Evolutionary conservation across 176 grass and related monocot genomes (phyloP), one percentile per base, ranked within the genome.

Genomic region (Rhynchospora pubera): DNA sequence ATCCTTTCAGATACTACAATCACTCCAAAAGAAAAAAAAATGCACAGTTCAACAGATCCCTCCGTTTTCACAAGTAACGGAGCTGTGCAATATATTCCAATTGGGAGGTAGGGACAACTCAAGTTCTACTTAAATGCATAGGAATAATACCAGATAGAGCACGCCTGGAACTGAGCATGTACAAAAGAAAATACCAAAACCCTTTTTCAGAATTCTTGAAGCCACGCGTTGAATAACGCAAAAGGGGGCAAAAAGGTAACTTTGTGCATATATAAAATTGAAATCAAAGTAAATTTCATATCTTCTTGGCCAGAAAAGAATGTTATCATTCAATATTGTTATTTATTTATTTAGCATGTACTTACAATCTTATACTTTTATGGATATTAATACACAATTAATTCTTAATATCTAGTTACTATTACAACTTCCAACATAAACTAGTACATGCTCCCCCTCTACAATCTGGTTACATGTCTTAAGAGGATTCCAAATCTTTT

Each of bases 211-310:
- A 53, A 30, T 15, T 47, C 16, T 47, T 44, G 57, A 62, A 80
- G 15, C 39, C 79, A 64, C 44, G 79, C 59, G 59, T 82, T 66
- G 79, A 82, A 65, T 34, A 64, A 53, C 58, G 24, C 47, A 82
- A 82, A 15, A 75, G 22, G 48, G 22, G 22, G 9, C 72, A 76
- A 55, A 53, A 76, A 76, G 48, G 21, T 76, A 12, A 55, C 48
- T 46, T 42, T 19, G 11, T 24, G 69, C 45, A 50, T 14, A 32
- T 21, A 55, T 21, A 32, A 5, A 53, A 76, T 15, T 53, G 48
- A 76, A 76, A 74, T 50, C 46, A 74, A 74, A 19, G 44, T 51
- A 50, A 51, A 75, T 76, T 13, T 55, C 9, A 4, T 30, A 76
- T 46, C 48, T 23, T 23, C 47, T 32, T 76, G 72, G 14, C 66